These are phyloP conservation scores for Aquilaria agallochum DNA, from an alignment of 441 rosid species.

Conservation along the genomic window DNA sequence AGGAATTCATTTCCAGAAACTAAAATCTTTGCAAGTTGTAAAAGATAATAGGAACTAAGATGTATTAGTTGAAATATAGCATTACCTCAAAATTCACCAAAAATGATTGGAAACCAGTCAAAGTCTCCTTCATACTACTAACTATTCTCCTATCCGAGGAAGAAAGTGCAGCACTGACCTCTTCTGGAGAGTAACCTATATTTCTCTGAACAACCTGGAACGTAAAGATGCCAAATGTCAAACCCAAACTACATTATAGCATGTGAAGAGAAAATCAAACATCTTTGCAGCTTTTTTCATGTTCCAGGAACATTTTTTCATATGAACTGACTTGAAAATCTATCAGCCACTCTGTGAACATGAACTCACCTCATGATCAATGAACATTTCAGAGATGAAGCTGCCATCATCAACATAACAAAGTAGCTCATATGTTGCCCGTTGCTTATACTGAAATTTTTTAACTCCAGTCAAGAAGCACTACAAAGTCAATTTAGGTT, in stretches of 20 bases:
- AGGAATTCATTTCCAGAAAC: too few relatives aligned
- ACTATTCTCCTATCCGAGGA: slow-evolving; percentile 43
- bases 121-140: slow-evolving; percentile 55
- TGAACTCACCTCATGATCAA: slow-evolving; percentile 68
- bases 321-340: slow-evolving; percentile 3
- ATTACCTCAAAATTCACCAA: slow-evolving; percentile 80
- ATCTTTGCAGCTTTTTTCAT: background rate
- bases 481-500: slow-evolving; percentile 31
- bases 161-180: slow-evolving; percentile 76
- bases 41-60: too few relatives aligned
- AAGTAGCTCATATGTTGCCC: slow-evolving; percentile 59
- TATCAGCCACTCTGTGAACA: slow-evolving; percentile 4
- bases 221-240: slow-evolving; percentile 15
- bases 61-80: background rate
- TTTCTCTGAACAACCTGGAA: slow-evolving; percentile 66
- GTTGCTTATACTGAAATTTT: slow-evolving; percentile 62
- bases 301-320: background rate
- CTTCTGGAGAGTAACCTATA: slow-evolving; percentile 80
- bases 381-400: slow-evolving; percentile 81
- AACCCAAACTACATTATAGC: slow-evolving; percentile 10
- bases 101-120: slow-evolving; percentile 65
- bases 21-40: too few relatives aligned
- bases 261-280: background rate
- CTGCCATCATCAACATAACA: slow-evolving; percentile 94
- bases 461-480: slow-evolving; percentile 93